These are phyloP conservation scores for Solanum rostratum DNA, from an alignment of 257 asterid species.

Conservation along the genomic window DNA sequence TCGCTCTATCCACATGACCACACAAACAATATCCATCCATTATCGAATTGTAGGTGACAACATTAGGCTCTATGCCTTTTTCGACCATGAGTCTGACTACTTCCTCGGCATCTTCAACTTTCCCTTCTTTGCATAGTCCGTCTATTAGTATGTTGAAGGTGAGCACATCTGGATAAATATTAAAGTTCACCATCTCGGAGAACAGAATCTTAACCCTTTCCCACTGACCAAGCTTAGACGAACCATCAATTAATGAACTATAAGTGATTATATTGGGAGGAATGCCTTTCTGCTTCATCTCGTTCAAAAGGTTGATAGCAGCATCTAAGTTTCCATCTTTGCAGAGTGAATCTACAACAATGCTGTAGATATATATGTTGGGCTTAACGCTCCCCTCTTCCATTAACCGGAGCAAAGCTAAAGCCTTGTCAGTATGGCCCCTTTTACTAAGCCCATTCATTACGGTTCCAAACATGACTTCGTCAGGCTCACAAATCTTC, in stretches of 20 bases:
- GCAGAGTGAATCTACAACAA: too few relatives aligned
- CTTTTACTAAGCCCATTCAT: too few relatives aligned
- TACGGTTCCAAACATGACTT: too few relatives aligned
- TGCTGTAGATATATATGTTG: too few relatives aligned
- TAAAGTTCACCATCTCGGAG: background rate
- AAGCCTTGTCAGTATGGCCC: too few relatives aligned
- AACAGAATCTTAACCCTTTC: background rate
- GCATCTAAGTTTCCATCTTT: too few relatives aligned
- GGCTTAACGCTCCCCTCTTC: too few relatives aligned
- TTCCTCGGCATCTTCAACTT: background rate
- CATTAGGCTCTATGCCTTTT: background rate
- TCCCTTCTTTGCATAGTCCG: background rate
- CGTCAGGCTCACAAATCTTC: too few relatives aligned
- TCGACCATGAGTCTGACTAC: background rate
- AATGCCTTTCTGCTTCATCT: background rate
- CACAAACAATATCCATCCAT: background rate
- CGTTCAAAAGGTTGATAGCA: too few relatives aligned
- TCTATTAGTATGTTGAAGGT: background rate
- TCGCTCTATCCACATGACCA: too few relatives aligned
- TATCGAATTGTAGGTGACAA: background rate
- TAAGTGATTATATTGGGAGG: background rate
- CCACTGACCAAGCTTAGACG: background rate
- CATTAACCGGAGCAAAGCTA: too few relatives aligned
- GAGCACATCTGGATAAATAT: background rate
- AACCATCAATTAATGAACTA: background rate